phyloP scores from a whole-genome alignment of 164 flowering plant genomes.

The Chimonanthus praecox region DNA sequence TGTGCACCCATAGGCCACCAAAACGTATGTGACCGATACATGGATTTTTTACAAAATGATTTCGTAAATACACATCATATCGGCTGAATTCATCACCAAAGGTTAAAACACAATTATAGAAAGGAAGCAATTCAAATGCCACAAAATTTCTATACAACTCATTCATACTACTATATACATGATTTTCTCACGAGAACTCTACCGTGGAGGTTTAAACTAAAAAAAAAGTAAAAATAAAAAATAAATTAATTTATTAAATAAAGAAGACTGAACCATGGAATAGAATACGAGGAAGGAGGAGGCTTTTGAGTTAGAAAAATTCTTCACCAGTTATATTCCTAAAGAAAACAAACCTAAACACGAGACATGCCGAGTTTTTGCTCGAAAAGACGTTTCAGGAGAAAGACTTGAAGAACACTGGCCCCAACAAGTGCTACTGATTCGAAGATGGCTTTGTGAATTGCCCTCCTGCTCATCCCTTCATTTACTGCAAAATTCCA shows the following conservation, averaged over 20 bases:
- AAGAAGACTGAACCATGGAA: not conserved
- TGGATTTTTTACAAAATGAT: too few relatives aligned
- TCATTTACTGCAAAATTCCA: conserved; percentile 64
- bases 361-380: conserved; percentile 71
- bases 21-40: too few relatives aligned
- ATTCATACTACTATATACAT: not conserved
- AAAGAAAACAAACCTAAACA: conserved; percentile 33
- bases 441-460: conserved; percentile 79
- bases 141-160: not conserved
- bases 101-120: too few relatives aligned
- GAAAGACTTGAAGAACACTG: conserved; percentile 82
- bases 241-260: too few relatives aligned
- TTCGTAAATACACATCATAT: too few relatives aligned
- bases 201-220: not conserved
- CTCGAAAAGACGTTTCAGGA: conserved; percentile 73
- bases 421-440: conserved; percentile 75
- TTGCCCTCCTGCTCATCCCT: conserved; percentile 76
- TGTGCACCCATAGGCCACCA: too few relatives aligned
- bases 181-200: not conserved
- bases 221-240: too few relatives aligned
- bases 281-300: not conserved
- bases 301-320: not conserved
- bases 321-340: not conserved
- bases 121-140: not conserved
- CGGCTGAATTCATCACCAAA: too few relatives aligned